Evolutionary conservation across 495 filamentous ascomycete species (phyloP).

Genomic region (Paragyromitra xinjiangensis): DNA sequence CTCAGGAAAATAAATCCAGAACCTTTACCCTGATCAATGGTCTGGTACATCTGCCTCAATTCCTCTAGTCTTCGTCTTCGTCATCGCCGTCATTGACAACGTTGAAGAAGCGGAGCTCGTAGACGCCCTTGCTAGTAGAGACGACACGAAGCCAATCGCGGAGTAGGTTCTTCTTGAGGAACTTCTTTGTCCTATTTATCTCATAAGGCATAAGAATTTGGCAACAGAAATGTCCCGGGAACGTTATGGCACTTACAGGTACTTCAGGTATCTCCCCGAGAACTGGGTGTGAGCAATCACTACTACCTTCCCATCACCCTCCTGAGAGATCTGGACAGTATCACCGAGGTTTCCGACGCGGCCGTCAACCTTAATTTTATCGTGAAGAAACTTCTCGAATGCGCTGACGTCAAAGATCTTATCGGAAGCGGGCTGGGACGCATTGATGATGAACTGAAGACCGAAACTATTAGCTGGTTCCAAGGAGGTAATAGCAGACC

Average conservation of each 20-base stretch:
- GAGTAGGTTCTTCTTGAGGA: constrained; percentile 99
- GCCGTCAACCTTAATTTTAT: constrained; percentile 99
- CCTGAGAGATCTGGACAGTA: constrained; percentile 85
- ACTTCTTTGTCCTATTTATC: constrained; percentile 91
- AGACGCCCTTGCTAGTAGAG: constrained; percentile 93
- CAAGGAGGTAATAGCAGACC: constrained; percentile 32
- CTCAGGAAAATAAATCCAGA: constrained; percentile 7
- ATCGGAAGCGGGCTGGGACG: constrained; percentile 94
- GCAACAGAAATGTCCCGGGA: neutral
- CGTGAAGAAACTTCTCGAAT: constrained; percentile 99
- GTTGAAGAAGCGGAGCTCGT: constrained; percentile 99
- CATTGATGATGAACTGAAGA: constrained; percentile 94
- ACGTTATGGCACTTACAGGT: constrained; percentile 74
- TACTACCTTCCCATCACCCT: constrained; percentile 95
- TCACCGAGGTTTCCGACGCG: constrained; percentile 98
- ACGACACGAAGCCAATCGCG: constrained; percentile 99
- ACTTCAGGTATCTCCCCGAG: constrained; percentile 98
- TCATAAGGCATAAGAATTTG: neutral
- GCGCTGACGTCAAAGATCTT: constrained; percentile 99
- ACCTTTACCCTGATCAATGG: constrained; percentile 1
- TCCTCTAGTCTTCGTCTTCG: constrained; percentile 92
- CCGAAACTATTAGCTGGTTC: constrained; percentile 33
- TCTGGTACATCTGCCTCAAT: neutral
- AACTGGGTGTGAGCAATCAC: constrained; percentile 96
- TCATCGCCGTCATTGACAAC: constrained; percentile 96